Evolutionary conservation across 225 moss, liverwort and hornwort species (phyloP).

Genomic region (Lunularia cruciata): DNA sequence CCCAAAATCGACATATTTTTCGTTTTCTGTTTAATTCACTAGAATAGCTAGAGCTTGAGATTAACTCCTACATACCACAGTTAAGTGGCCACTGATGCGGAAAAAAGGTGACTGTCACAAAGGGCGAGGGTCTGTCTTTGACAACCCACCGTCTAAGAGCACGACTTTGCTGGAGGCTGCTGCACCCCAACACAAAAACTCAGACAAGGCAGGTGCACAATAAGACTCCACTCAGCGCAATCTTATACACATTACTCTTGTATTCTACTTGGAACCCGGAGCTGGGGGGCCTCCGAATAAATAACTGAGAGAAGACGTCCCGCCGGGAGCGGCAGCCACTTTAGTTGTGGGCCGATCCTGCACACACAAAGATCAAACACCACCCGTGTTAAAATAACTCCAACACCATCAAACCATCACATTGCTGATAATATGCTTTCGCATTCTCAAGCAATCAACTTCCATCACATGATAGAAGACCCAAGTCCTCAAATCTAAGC

Average conservation of each 20-base stretch:
- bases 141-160: slow-evolving; percentile 12
- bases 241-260: neutral
- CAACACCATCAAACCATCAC: neutral
- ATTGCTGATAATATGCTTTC: neutral
- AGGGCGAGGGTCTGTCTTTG: slow-evolving; percentile 15
- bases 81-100: slow-evolving; percentile 23
- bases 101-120: slow-evolving; percentile 1
- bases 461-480: too few relatives aligned
- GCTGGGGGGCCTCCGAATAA: slow-evolving; percentile 37
- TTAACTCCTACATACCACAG: slow-evolving; percentile 33
- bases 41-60: slow-evolving; percentile 22
- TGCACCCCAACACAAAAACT: slow-evolving; percentile 13
- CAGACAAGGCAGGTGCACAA: neutral
- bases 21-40: slow-evolving; percentile 21
- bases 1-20: slow-evolving; percentile 23
- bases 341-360: slow-evolving; percentile 60
- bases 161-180: slow-evolving; percentile 12
- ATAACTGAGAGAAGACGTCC: slow-evolving; percentile 43
- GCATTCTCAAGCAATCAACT: too few relatives aligned
- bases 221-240: slow-evolving; percentile 19
- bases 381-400: neutral
- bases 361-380: slow-evolving; percentile 5
- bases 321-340: slow-evolving; percentile 49
- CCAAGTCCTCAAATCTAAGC: too few relatives aligned
- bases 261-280: slow-evolving; percentile 10